Percentiles rank a stretch among this genome's conserved stretches.
phyloP scores from a whole-genome alignment of 106 monocot species.

The Triglochin maritima region DNA sequence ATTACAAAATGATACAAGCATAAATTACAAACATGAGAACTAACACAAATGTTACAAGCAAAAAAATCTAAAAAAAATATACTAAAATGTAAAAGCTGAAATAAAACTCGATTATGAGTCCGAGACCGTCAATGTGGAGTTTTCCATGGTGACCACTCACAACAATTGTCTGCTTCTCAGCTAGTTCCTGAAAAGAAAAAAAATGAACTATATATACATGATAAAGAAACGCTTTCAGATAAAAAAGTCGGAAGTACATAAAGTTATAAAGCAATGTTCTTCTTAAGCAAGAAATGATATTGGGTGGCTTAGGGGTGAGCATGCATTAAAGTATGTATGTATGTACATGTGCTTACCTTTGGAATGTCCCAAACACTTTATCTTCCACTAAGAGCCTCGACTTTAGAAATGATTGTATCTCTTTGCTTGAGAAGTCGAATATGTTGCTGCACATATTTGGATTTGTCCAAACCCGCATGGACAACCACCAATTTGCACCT shows the following conservation, averaged over 20 bases:
- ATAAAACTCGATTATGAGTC: slow-evolving; percentile 87
- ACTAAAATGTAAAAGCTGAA: too few relatives aligned
- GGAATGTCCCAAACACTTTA: slow-evolving; percentile 74
- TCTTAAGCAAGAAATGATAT: too few relatives aligned
- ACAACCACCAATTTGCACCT: slow-evolving; percentile 73
- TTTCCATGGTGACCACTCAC: slow-evolving; percentile 90
- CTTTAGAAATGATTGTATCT: slow-evolving; percentile 68
- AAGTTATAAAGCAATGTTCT: too few relatives aligned
- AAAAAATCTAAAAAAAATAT: too few relatives aligned
- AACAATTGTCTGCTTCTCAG: slow-evolving; percentile 43
- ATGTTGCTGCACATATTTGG: slow-evolving; percentile 49
- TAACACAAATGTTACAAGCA: too few relatives aligned
- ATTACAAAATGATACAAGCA: too few relatives aligned
- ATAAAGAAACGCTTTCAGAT: too few relatives aligned
- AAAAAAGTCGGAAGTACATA: too few relatives aligned
- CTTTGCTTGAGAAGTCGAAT: slow-evolving; percentile 36
- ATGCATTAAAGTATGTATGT: too few relatives aligned
- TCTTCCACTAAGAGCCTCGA: slow-evolving; percentile 72
- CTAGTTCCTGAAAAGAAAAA: slow-evolving; percentile 44
- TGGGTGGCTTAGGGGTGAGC: too few relatives aligned
- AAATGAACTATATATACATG: background rate
- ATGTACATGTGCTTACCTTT: slow-evolving; percentile 24
- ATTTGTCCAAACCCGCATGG: slow-evolving; percentile 79
- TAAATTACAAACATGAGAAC: too few relatives aligned
- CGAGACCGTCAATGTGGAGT: slow-evolving; percentile 69